Evolutionary conservation across 495 filamentous ascomycete genomes (phyloP).

Genomic region (Corynascus novoguineensis): DNA sequence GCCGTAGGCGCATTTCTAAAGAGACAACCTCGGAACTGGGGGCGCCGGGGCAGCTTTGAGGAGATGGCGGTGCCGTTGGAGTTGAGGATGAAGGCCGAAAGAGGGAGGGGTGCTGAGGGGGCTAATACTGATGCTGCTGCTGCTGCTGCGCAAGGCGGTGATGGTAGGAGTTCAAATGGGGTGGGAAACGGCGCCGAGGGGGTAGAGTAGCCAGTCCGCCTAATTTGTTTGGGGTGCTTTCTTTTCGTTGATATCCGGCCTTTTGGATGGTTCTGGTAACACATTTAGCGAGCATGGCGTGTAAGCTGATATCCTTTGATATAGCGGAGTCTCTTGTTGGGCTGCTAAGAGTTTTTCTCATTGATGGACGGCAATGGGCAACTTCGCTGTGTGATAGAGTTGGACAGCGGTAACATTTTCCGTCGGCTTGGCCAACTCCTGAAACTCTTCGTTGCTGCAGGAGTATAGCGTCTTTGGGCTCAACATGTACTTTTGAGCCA

Average conservation of each 20-base stretch:
- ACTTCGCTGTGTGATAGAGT: not conserved
- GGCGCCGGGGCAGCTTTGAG: slow-evolving; percentile 68
- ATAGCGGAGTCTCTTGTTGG: not conserved
- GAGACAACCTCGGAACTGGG: slow-evolving; percentile 87
- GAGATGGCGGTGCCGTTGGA: slow-evolving; percentile 16
- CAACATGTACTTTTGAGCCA: too few relatives aligned
- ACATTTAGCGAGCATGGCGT: slow-evolving; percentile 2
- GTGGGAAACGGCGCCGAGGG: not conserved
- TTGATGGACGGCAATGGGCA: not conserved
- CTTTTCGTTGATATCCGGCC: not conserved
- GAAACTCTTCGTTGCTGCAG: too few relatives aligned
- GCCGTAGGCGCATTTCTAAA: slow-evolving; percentile 93
- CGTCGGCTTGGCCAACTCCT: too few relatives aligned
- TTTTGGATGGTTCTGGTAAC: slow-evolving; percentile 4
- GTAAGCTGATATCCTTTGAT: slow-evolving; percentile 1
- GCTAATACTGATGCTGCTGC: too few relatives aligned
- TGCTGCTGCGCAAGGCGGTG: not conserved
- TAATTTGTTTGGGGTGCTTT: not conserved
- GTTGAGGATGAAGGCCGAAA: slow-evolving; percentile 9
- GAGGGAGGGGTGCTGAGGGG: not conserved
- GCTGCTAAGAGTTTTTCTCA: not conserved
- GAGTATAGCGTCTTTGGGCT: too few relatives aligned
- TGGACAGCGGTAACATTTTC: not conserved
- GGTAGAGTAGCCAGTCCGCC: not conserved
- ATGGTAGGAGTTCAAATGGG: not conserved